These are phyloP conservation scores for Lactuca saligna DNA, from an alignment of 129 eudicot species.

Conservation along the genomic window DNA sequence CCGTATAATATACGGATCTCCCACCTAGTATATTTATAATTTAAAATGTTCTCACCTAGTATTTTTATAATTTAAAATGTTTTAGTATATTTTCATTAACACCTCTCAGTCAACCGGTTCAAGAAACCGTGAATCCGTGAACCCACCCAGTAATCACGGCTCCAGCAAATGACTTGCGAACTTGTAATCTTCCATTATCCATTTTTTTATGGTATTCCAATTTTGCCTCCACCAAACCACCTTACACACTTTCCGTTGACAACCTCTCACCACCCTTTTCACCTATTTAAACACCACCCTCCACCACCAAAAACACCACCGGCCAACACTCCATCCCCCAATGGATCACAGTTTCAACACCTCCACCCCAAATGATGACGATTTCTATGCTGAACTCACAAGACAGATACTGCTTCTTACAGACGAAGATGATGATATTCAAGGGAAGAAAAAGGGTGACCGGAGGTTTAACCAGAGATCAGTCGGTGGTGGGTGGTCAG, in stretches of 20 bases:
- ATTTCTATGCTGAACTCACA: constrained; percentile 54
- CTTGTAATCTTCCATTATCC: constrained; percentile 33
- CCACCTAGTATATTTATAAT: too few species aligned
- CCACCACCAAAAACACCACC: constrained; percentile 17
- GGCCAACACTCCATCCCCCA: neutral
- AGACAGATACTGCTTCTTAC: constrained; percentile 60
- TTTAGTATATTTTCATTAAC: too few species aligned
- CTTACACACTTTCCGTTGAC: constrained; percentile 29
- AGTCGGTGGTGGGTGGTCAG: constrained; percentile 12
- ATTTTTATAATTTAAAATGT: too few species aligned
- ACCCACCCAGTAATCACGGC: constrained; percentile 4
- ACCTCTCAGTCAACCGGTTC: too few species aligned
- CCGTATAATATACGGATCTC: too few species aligned
- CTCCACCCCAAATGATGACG: constrained; percentile 26
- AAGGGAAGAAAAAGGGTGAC: neutral
- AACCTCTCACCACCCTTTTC: constrained; percentile 17
- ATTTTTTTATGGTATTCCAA: neutral
- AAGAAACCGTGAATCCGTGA: too few species aligned
- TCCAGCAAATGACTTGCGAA: constrained; percentile 36
- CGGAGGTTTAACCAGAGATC: constrained; percentile 9
- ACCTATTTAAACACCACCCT: constrained; percentile 17
- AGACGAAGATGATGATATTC: constrained; percentile 41
- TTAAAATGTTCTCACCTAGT: too few species aligned
- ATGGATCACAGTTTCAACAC: constrained; percentile 19
- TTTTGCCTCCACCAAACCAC: constrained; percentile 21